Base-by-base conservation (phyloP, 2,329 filamentous ascomycete species). In the Gremmenia infestans region DNA sequence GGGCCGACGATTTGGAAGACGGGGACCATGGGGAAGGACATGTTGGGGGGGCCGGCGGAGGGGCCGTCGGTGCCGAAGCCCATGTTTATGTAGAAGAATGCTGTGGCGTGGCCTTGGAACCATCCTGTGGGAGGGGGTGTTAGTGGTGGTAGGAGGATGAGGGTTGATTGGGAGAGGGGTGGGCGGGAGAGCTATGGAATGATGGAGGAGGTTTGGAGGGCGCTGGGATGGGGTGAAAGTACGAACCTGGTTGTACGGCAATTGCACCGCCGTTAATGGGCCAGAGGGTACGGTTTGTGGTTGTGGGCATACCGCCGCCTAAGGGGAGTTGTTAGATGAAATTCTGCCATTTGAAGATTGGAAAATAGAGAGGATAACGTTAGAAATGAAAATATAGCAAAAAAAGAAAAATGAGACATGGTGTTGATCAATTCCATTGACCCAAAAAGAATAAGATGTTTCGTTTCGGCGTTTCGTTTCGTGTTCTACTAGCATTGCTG, bases 221-320 rank as follows among this genome's bases (percentile, higher is more conserved):
- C 2, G 4, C 9, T 32, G 9, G 9, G 28, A 32, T 11, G 28
- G 28, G 28, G 3, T 11, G 8, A 11, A 11, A 3, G 28, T 32
- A 32, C 28, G 28, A 32, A 32, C 28, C 94, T 0, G 94, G 94
- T 70, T 97, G 93, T 67, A 97, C 81, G 50, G 91, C 82, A 58
- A 99, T 68, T n/a, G 91, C 91, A 60, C 94, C 94, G 64, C 94
- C 94, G 32, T 76, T 82, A 50, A 91, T 80, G 15, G 94, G 92
- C 94, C 94, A 97, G 75, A 87, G 89, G 14, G 94, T 96, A 60
- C 93, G 85, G 75, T 99, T 97, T 46, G 74, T 79, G 0, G 89
- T 88, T 39, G 83, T 81, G 48, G 78, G 77, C 76, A 93, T 85
- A 59, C 94, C 94, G 56, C 94, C 94, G 71, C 93, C 93, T 97